These are phyloP conservation scores for Zygosaccharomyces lentus DNA, from an alignment of 805 yeast species.

Conservation along the genomic window DNA sequence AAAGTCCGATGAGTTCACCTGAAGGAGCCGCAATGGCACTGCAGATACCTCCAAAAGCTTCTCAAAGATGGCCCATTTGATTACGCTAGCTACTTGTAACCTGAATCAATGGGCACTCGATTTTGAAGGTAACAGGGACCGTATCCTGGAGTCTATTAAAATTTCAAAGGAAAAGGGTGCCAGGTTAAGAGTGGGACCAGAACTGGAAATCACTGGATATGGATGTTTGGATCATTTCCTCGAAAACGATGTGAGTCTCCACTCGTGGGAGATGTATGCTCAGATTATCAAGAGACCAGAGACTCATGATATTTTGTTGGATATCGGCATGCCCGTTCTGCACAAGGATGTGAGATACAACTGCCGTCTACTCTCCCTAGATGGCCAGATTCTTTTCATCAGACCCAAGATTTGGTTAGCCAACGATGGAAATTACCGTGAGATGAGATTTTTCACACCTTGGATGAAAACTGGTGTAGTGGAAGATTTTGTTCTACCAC, in stretches of 20 bases:
- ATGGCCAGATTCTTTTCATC: constrained; percentile 75
- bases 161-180: constrained; percentile 77
- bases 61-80: constrained; percentile 68
- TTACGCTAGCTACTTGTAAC: constrained; percentile 90
- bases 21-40: background rate
- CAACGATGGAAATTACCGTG: constrained; percentile 96
- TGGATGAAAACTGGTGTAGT: constrained; percentile 79
- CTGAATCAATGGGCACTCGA: constrained; percentile 98
- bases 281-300: constrained; percentile 64
- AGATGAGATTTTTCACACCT: constrained; percentile 95
- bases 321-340: constrained; percentile 90
- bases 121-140: constrained; percentile 92
- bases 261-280: constrained; percentile 92
- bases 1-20: background rate
- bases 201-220: constrained; percentile 89
- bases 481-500: constrained; percentile 72
- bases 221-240: constrained; percentile 92
- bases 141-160: constrained; percentile 76
- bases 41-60: background rate
- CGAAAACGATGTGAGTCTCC: constrained; percentile 82
- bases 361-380: constrained; percentile 78
- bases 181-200: constrained; percentile 90
- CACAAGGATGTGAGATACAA: constrained; percentile 87
- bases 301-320: constrained; percentile 74
- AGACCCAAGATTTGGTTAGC: constrained; percentile 93